Base-by-base conservation (phyloP, 2,329 filamentous ascomycete species). In the Rutstroemia sydowiana region DNA sequence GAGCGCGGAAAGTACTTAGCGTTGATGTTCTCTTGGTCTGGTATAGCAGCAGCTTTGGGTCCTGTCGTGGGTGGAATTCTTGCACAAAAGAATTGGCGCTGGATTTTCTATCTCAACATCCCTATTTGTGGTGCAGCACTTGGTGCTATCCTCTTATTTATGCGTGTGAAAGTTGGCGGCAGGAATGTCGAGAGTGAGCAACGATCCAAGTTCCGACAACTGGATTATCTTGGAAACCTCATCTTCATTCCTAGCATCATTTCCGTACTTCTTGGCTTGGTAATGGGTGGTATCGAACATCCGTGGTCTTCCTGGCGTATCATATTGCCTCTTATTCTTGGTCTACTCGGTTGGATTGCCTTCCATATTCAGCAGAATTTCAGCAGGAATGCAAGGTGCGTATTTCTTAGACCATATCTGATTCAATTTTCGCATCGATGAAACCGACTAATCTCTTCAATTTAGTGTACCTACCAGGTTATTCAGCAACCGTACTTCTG, bases 251-350 rank as follows among this genome's bases (percentile, higher is more conserved):
- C 69, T 10, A 76, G 75, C n/a, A 70, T 74, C 14, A 79, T 78
- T 0, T 74, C 73, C 32, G 76, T 84, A 59, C 65, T 84, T 32
- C 78, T 83, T 42, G 76, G 78, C 0, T 64, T 84, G 5, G 79
- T 78, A 1, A 81, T 78, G 70, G 83, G 81, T 16, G 82, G 81
- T 20, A 72, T 83, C 11, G 75, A 81, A 66, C 84, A 82, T 61
- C 63, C 73, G 0, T 87, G 83, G 83, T 64, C 68, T 36, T 79
- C 75, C 6, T 83, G 76, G 73, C 71, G 73, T 1, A 81, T 79
- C 0, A 67, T 87, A 3, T 71, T 82, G 0, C 82, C 82, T 0
- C 65, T 87, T 9, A 64, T 79, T 5, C 42, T 85, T 6, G 81
- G 81, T 2, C 60, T 68, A 1, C 61, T 68, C 0, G 74, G 77